Evolutionary conservation across 1,139 yeast species (phyloP), one percentile per base, ranked within the genome.

Genomic region (Zygoascus hellenicus): DNA sequence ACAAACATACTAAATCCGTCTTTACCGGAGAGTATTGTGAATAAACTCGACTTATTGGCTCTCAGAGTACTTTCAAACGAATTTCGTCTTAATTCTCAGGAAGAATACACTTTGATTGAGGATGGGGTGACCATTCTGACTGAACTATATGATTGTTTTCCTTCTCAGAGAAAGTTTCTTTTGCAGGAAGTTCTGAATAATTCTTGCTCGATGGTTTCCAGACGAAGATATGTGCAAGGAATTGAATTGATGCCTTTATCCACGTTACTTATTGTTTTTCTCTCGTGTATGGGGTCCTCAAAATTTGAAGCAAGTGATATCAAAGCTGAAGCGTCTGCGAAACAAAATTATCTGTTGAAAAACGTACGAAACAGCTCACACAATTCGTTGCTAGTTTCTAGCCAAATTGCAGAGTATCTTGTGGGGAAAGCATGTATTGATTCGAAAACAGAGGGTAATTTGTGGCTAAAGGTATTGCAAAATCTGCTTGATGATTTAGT

Each of bases 111-210:
- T 5, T 52, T 75, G 38, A 62, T 69, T 52, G 60, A 62, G 5
- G 54, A 64, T 9, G 63, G 67, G 35, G 68, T 76, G 52, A 60
- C 68, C 3, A 57, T 78, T 1, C 50, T 82, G 1, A 56, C 70
- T 1, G 58, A 68, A 1, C 69, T 83, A 7, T 83, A 79, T 59
- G 63, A 68, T 22, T 58, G 58, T 9, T 65, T 72, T 36, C 64
- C 69, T 0, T 74, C 71, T 38, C 94, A 85, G 57, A 68, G 84
- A 47, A 65, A 65, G 1, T 82, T 81, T 57, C 69, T 86, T 7
- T 55, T 84, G 10, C 76, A 75, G 43, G 92, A 86, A 58, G 59
- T 83, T 2, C 56, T 83, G n/a, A 63, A 73, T 2, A 75, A 74
- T 47, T 22, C 26, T 22, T 22, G 26, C 7, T 22, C 26, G 7